phyloP scores from a whole-genome alignment of 225 moss, liverwort and hornwort species.

The Lunularia cruciata region DNA sequence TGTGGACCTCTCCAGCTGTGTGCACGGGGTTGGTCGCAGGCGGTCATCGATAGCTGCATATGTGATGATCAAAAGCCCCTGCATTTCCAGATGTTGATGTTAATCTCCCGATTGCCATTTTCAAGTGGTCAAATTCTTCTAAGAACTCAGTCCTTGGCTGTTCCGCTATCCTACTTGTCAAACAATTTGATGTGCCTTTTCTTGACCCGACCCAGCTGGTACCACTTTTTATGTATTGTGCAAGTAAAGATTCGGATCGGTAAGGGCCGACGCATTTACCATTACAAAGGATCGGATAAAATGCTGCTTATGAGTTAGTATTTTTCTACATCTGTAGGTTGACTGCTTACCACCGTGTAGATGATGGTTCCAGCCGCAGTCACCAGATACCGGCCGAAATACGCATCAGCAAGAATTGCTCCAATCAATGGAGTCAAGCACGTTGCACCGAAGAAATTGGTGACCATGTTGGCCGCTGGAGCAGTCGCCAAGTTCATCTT shows the following conservation, averaged over 20 bases:
- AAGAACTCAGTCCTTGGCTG: no score
- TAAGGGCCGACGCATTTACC: no score
- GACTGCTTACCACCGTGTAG: conserved; percentile 46
- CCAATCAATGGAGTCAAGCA: conserved; percentile 49
- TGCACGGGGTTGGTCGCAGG: conserved; percentile 20
- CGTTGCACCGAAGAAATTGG: conserved; percentile 53
- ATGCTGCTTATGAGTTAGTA: no score
- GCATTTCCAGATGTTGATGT: conserved; percentile 6
- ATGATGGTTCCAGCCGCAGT: conserved; percentile 43
- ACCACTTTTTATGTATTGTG: no score
- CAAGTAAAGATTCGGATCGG: no score
- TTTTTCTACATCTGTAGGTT: no score
- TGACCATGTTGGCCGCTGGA: conserved; percentile 45
- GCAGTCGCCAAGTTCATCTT: conserved; percentile 53
- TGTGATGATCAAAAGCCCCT: conserved; percentile 33
- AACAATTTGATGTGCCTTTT: no score
- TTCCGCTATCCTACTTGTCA: no score
- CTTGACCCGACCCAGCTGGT: no score
- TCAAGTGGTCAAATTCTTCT: no score
- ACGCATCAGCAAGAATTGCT: conserved; percentile 66
- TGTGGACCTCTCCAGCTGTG: background rate
- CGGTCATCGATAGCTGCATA: conserved; percentile 7
- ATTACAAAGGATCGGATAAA: no score
- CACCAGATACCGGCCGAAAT: conserved; percentile 54
- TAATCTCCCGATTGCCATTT: no score